phyloP scores from a whole-genome alignment of 441 rosid species.

The Omphalea diandra region DNA sequence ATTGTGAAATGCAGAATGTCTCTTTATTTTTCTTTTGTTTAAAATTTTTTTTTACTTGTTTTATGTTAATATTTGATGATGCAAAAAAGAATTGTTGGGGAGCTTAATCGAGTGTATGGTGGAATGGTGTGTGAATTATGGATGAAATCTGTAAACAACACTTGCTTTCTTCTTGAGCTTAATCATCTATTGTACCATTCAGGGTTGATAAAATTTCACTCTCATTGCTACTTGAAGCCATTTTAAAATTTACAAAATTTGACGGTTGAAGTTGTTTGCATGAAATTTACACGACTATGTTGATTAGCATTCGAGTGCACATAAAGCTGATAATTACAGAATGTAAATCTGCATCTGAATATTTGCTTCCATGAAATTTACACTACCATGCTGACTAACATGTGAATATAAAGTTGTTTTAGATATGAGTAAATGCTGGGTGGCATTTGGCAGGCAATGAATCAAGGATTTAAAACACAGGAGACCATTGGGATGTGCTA shows the following conservation, averaged over 20 bases:
- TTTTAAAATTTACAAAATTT: neutral
- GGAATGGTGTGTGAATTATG: neutral
- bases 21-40: neutral
- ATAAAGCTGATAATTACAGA: too few relatives aligned
- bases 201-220: neutral
- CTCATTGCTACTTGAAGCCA: neutral
- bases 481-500: too few relatives aligned
- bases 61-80: neutral
- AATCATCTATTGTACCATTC: neutral
- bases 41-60: neutral
- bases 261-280: too few relatives aligned
- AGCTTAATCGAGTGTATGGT: neutral
- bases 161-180: neutral
- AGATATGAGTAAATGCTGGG: too few relatives aligned
- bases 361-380: too few relatives aligned
- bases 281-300: too few relatives aligned
- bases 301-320: too few relatives aligned
- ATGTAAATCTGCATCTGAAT: too few relatives aligned
- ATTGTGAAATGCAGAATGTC: constrained; percentile 7
- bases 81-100: neutral
- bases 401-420: too few relatives aligned
- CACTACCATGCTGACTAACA: too few relatives aligned
- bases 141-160: neutral
- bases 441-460: too few relatives aligned
- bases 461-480: too few relatives aligned